Evolutionary conservation across 169 alveolate species (phyloP).

Genomic region (Plasmodium cynomolgi): DNA sequence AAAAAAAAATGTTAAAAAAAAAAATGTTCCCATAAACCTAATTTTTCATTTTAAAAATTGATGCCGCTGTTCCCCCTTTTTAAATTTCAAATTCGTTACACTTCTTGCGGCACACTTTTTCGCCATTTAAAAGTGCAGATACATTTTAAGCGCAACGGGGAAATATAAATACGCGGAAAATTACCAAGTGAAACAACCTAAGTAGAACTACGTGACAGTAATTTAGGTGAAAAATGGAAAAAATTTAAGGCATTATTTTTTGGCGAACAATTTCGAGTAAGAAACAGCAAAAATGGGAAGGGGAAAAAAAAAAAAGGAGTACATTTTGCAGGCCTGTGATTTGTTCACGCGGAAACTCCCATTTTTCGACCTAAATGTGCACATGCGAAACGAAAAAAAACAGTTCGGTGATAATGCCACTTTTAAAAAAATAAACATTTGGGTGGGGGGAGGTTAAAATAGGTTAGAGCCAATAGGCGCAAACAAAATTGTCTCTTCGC

Average conservation of each 20-base stretch:
- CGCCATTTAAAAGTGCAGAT: background rate
- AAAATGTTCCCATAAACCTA: background rate
- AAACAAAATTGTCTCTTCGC: background rate
- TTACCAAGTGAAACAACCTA: background rate
- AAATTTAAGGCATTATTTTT: background rate
- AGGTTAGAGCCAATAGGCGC: background rate
- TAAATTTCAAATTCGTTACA: background rate
- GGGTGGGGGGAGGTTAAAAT: background rate
- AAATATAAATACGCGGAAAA: background rate
- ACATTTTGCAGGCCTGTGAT: background rate
- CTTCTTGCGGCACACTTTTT: background rate
- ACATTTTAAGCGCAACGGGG: background rate
- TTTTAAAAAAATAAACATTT: background rate
- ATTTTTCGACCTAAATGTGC: background rate
- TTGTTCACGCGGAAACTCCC: background rate
- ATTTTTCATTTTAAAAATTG: background rate
- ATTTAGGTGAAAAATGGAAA: background rate
- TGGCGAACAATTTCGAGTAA: background rate
- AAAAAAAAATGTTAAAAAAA: constrained; percentile 1
- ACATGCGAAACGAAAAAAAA: background rate
- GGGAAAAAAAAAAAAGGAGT: background rate
- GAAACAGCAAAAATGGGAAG: background rate
- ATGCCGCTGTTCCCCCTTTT: background rate
- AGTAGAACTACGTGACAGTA: background rate
- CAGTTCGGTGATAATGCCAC: background rate